Conservation (phyloP, 306 rosid species). For the Ceratonia siliqua region DNA sequence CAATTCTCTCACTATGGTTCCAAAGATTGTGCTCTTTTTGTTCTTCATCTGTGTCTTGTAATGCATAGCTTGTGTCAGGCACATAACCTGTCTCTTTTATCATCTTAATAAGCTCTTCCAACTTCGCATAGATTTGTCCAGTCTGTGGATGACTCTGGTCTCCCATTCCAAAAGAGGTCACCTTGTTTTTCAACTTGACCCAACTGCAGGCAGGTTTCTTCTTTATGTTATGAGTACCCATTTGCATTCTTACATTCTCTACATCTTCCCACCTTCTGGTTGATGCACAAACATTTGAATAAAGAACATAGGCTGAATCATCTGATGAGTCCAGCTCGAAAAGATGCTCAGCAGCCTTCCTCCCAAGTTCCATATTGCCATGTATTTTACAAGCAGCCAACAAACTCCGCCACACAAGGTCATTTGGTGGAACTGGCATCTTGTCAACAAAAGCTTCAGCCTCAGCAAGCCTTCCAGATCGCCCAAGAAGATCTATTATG, state of each 20-base stretch:
- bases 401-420: constrained; percentile 84
- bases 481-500: constrained; percentile 91
- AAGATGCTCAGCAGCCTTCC: constrained; percentile 70
- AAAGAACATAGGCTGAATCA: constrained; percentile 92
- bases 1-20: constrained; percentile 93
- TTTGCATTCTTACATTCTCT: constrained; percentile 69
- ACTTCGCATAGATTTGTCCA: constrained; percentile 55
- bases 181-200: constrained; percentile 74
- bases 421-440: constrained; percentile 72
- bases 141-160: constrained; percentile 63
- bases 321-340: constrained; percentile 68
- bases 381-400: constrained; percentile 82
- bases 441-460: constrained; percentile 66
- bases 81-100: constrained; percentile 75
- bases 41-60: constrained; percentile 92
- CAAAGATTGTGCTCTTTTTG: constrained; percentile 92
- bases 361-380: constrained; percentile 73
- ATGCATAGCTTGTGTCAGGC: constrained; percentile 76
- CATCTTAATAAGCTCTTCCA: constrained; percentile 70
- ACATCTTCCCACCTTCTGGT: constrained; percentile 81
- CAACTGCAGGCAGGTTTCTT: constrained; percentile 93
- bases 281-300: constrained; percentile 81
- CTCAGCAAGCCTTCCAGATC: constrained; percentile 83
- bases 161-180: constrained; percentile 78
- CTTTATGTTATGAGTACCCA: constrained; percentile 64